Conservation (phyloP, 805 yeast genomes). For the Yamadazyma scolyti region DNA sequence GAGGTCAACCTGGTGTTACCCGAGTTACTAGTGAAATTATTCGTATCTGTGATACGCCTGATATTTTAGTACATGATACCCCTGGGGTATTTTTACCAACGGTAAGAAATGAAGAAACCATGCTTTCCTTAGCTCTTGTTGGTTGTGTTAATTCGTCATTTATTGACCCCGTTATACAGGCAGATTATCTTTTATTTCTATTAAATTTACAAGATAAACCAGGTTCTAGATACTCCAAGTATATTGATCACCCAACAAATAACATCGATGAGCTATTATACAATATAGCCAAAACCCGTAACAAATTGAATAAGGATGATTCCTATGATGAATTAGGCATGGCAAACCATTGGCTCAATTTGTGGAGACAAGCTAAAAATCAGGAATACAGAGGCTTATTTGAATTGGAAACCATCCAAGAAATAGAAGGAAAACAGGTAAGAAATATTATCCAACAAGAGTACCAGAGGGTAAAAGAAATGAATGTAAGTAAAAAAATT, state of each 20-base stretch:
- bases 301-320: conserved; percentile 31
- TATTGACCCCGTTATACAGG: conserved; percentile 82
- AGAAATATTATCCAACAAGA: conserved; percentile 23
- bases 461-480: conserved; percentile 21
- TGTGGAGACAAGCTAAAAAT: conserved; percentile 56
- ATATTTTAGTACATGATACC: conserved; percentile 74
- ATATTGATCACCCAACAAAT: conserved; percentile 64
- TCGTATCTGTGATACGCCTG: conserved; percentile 56
- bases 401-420: conserved; percentile 31
- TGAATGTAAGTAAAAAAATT: conserved; percentile 26
- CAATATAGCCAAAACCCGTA: conserved; percentile 41
- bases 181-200: conserved; percentile 76
- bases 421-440: conserved; percentile 22
- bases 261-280: conserved; percentile 55
- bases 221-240: conserved; percentile 44
- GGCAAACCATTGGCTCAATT: conserved; percentile 60
- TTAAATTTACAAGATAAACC: conserved; percentile 59
- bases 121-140: conserved; percentile 69
- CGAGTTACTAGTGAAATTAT: conserved; percentile 73
- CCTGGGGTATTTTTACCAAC: conserved; percentile 91
- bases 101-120: conserved; percentile 58
- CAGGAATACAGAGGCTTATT: conserved; percentile 28
- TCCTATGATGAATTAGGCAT: conserved; percentile 53
- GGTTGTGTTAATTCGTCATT: conserved; percentile 68
- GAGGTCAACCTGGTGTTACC: conserved; percentile 90